Percentiles rank a stretch among this genome's conserved stretches.
These are phyloP conservation scores for Mycena crocata DNA, from an alignment of 768 basidiomycete species.

Conservation along the genomic window DNA sequence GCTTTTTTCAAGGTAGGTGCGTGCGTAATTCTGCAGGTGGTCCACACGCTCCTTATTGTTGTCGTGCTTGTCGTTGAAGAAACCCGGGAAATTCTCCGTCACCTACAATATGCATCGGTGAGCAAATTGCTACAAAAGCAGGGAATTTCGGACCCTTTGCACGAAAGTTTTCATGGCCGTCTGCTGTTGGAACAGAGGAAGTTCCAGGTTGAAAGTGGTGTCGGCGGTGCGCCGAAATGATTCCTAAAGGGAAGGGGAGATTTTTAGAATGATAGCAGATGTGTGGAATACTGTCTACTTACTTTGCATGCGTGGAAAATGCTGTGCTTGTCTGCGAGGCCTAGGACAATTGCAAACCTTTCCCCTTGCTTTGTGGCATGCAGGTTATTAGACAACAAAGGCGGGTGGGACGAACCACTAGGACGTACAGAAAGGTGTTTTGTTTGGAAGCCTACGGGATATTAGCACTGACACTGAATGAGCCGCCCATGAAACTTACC, in stretches of 20 bases:
- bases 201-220: neutral
- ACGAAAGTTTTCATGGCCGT: constrained; percentile 1
- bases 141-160: neutral
- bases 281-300: no score
- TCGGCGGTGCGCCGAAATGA: constrained; percentile 8
- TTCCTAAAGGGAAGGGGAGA: neutral
- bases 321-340: neutral
- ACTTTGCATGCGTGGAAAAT: constrained; percentile 12
- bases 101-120: neutral
- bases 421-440: no score
- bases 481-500: no score
- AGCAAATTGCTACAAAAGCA: neutral
- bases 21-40: constrained; percentile 1
- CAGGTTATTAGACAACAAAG: no score
- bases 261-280: no score
- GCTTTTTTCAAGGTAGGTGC: constrained; percentile 16
- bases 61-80: neutral
- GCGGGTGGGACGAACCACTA: no score
- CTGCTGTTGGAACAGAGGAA: constrained; percentile 16
- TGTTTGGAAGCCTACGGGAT: no score
- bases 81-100: neutral
- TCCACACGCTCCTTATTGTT: constrained; percentile 14
- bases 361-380: constrained; percentile 6
- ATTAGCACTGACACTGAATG: no score
- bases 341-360: constrained; percentile 8